Percentiles rank a stretch among this genome's conserved stretches.
These are phyloP conservation scores for Adansonia gregorii DNA, from an alignment of 441 rosid species.

Conservation along the genomic window DNA sequence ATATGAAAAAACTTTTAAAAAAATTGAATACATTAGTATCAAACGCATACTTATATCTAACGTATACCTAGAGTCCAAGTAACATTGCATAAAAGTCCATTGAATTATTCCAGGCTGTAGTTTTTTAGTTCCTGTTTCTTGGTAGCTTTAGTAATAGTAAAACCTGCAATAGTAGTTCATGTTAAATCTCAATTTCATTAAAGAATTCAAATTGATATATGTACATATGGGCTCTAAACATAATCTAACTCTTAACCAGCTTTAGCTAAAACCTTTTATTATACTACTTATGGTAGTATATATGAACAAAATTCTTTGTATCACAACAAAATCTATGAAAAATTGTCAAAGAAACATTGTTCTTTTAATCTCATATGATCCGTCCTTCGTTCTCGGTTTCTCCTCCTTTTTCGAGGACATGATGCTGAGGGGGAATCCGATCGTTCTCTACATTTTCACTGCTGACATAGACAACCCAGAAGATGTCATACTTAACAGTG, in stretches of 20 bases:
- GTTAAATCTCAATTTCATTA: neutral
- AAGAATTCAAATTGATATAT: slow-evolving; percentile 9
- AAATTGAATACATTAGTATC: too few species aligned
- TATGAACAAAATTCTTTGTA: neutral
- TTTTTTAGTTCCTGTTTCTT: neutral
- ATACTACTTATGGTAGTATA: neutral
- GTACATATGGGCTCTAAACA: neutral
- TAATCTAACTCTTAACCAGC: neutral
- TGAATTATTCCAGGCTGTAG: slow-evolving; percentile 7
- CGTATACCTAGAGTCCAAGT: too few species aligned
- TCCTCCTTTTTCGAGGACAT: slow-evolving; percentile 26
- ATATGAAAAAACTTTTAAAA: too few species aligned
- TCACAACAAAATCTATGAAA: slow-evolving; percentile 1
- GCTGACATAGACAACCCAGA: slow-evolving; percentile 51
- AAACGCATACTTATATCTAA: too few species aligned
- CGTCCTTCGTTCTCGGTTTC: slow-evolving; percentile 25
- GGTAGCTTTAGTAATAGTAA: neutral
- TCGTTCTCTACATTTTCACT: slow-evolving; percentile 26
- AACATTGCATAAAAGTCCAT: neutral
- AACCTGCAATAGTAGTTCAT: neutral
- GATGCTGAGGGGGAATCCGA: slow-evolving; percentile 18
- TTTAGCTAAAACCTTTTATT: neutral
- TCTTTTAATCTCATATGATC: neutral
- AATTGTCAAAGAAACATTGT: too few species aligned
- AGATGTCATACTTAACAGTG: slow-evolving; percentile 51